Evolutionary conservation across 148 eudicot species (phyloP), one percentile per base, ranked within the genome.

Genomic region (Nyssa sinensis): DNA sequence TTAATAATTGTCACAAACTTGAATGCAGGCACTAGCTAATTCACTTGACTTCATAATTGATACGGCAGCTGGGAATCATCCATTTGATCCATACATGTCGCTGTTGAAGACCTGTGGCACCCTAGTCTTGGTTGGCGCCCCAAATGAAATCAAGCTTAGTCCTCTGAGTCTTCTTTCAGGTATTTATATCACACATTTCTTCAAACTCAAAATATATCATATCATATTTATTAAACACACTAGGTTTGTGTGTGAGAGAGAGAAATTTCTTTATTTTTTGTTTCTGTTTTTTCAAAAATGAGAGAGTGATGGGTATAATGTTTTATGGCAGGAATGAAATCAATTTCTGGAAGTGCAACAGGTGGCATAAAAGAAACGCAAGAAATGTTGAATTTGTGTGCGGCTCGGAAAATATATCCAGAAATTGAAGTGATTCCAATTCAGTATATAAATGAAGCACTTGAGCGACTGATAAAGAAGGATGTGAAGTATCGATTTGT

Each of bases 321-420:
- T 51, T 13, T n/a, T 66, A 17, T 30, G 62, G 66, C 65, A 66
- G 78, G 78, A 19, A 75, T 75, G 78, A 75, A 66, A 58, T 66
- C 78, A 41, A 66, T 75, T 66, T 14, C 78, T 0, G 66, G 78
- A 53, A 66, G 71, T 33, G 57, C 32, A 1, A 66, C 77, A 13
- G 71, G 77, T 1, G 77, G 77, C 55, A 74, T 25, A 0, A 74
- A 17, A 53, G 77, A 74, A 62, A 65, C 24, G 24, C 70, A 74
- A 74, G 77, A 74, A 39, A 74, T 74, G 71, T 24, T 66, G 64
- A 71, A 74, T 33, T 66, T 75, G 31, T 75, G 78, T 21, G 71
- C 78, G 19, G 63, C 63, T 33, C 16, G 66, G 25, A 55, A 55
- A 23, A 55, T 74, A n/a, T 74, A 74, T 27, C 71, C 77, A 33